phyloP scores from a whole-genome alignment of 2,329 filamentous ascomycete species.

The Venturia carpophila region DNA sequence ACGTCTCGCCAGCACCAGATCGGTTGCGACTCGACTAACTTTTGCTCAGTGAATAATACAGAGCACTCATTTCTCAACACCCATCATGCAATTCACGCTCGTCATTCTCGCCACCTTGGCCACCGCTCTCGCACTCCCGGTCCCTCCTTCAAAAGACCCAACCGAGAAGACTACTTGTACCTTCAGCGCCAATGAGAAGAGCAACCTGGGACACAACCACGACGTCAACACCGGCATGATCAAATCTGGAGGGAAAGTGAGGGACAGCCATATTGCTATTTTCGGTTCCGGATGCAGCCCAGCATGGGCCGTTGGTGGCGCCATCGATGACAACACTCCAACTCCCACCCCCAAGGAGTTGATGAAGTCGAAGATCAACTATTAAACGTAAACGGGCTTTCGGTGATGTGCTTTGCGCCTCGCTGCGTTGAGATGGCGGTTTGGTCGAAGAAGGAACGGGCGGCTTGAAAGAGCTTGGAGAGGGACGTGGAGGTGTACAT shows the following conservation, averaged over 20 bases:
- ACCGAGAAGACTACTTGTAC: background rate
- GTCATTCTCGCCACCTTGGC: constrained; percentile 8
- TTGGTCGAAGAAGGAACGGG: background rate
- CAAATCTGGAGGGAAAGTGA: background rate
- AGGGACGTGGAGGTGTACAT: background rate
- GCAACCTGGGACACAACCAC: constrained; percentile 11
- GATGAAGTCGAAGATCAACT: constrained; percentile 6
- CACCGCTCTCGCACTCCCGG: constrained; percentile 2
- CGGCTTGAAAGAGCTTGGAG: background rate
- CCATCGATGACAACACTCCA: constrained; percentile 1
- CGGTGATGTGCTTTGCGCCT: background rate
- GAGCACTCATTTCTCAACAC: background rate
- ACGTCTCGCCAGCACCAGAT: background rate
- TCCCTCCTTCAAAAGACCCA: background rate
- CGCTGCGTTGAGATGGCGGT: background rate
- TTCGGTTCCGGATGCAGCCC: constrained; percentile 13
- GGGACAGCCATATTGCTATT: background rate
- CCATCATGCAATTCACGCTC: constrained; percentile 16
- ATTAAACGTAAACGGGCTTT: background rate
- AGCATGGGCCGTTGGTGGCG: constrained; percentile 14
- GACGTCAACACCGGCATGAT: constrained; percentile 17
- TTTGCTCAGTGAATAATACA: background rate
- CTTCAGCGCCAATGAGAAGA: constrained; percentile 16
- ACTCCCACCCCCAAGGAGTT: constrained; percentile 3
- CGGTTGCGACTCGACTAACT: background rate